Evolutionary conservation across 352 stramenopile species (phyloP), one percentile per base, ranked within the genome.

Genomic region (Phytophthora idaei): DNA sequence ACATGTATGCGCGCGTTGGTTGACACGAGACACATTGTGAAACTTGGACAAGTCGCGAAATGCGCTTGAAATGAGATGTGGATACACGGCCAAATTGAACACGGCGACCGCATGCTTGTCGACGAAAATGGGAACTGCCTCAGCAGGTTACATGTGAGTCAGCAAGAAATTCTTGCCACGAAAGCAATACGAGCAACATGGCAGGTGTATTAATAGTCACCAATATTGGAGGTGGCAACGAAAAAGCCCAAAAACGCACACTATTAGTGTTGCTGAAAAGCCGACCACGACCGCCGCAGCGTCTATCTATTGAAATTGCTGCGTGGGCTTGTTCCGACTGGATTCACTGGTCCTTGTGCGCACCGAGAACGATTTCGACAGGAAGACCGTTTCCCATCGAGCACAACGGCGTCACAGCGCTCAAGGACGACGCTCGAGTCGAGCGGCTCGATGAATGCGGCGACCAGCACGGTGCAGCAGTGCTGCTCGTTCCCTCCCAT

Each of bases 401-500:
- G 34, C 10, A 15, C 29, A 37, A 10, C 8, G 6, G 52, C 37
- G 52, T 59, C 52, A 5, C 36, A 59, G n/a, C 49, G 45, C n/a
- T 17, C 49, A 21, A 56, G n/a, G 49, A 36, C 8, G 29, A 56
- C 28, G 46, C 25, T 31, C 27, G 6, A 39, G 1, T 0, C 9
- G 34, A 12, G 34, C 34, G 5, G 34, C 34, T 21, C 34, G 34
- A 39, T 39, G 34, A 39, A 8, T 5, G 21, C 21, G 21, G 21
- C 21, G 21, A 21, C 21, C 21, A 21, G 21, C 21, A 21, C 21
- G 21, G 21, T 21, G 21, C 21, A 21, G 21, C 21, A 21, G 21
- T 1, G 21, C n/a, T 31, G 46, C 17, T 17, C 36, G 9, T 61
- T 69, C 65, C 59, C 66, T 66, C 61, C 54, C 66, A 65, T 74